A percentile compares a stretch with the other conserved stretches of the same genome.
These are phyloP conservation scores for Lathyrus oleraceus DNA, from an alignment of 306 rosid genomes.

Conservation along the genomic window DNA sequence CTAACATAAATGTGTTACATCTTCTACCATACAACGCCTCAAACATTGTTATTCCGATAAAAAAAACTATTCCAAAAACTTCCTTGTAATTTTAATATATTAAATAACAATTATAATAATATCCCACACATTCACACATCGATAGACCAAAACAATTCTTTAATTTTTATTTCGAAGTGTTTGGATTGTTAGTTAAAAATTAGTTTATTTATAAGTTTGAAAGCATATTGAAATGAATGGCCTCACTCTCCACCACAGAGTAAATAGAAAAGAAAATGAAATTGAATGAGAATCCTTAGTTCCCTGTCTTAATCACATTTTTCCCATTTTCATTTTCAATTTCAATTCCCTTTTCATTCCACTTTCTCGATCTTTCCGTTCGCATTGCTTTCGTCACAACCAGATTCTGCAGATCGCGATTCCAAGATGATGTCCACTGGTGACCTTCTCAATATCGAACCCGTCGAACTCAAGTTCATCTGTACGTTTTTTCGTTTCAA, in stretches of 20 bases:
- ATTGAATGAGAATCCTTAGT: constrained; percentile 29
- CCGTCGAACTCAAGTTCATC: constrained; percentile 79
- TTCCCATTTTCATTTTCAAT: constrained; percentile 9
- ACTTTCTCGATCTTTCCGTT: constrained; percentile 33
- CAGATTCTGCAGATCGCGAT: constrained; percentile 28
- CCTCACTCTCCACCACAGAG: constrained; percentile 34
- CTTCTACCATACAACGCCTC: too few species aligned
- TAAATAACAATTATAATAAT: too few species aligned
- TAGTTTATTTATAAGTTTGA: neutral
- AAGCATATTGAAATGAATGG: constrained; percentile 19
- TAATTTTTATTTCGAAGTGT: too few species aligned
- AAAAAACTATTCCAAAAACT: too few species aligned
- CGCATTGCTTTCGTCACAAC: constrained; percentile 36
- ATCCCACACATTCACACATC: too few species aligned
- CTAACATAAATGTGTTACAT: too few species aligned
- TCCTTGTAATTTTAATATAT: too few species aligned
- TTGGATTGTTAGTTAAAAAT: neutral
- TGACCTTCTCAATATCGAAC: constrained; percentile 84
- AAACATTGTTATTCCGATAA: too few species aligned
- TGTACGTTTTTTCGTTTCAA: constrained; percentile 45
- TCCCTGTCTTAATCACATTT: constrained; percentile 16
- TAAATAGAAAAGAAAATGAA: constrained; percentile 33
- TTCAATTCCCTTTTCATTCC: neutral
- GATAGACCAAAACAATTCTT: too few species aligned
- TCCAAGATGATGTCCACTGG: constrained; percentile 74